Conservation (phyloP, 305 asterid genomes). For the Ilex paraguariensis region DNA sequence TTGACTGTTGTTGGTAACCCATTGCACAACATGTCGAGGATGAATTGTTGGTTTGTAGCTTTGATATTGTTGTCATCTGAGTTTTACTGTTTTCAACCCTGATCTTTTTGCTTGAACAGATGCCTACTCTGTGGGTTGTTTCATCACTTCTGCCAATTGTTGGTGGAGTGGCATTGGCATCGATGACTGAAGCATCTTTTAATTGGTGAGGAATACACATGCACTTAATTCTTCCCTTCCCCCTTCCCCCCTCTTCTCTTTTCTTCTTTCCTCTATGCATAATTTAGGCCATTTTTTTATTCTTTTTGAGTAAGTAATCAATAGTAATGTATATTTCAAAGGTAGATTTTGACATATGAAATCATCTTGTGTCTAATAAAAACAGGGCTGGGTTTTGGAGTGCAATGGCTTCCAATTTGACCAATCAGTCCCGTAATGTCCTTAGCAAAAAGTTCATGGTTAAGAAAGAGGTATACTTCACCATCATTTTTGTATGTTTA, state of each 20-base stretch:
- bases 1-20: no score
- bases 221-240: background rate
- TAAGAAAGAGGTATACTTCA: conserved; percentile 69
- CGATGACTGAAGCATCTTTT: conserved; percentile 83
- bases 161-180: conserved; percentile 92
- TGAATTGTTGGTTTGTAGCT: background rate
- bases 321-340: no score
- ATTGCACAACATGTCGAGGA: no score
- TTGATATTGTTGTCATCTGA: background rate
- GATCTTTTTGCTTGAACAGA: conserved; percentile 26
- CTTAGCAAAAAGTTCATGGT: conserved; percentile 94
- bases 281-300: no score
- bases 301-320: background rate
- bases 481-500: background rate
- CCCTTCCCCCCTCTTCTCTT: no score
- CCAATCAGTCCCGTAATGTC: conserved; percentile 94
- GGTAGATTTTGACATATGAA: background rate
- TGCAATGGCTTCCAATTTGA: conserved; percentile 97
- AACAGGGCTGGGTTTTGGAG: conserved; percentile 93
- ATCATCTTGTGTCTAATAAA: background rate
- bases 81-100: background rate
- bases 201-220: conserved; percentile 50
- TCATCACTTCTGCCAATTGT: conserved; percentile 84
- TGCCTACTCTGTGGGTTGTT: conserved; percentile 80
- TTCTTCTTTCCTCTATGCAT: no score